Conservation (phyloP, 2,329 filamentous ascomycete genomes). For the Cercospora sp. region DNA sequence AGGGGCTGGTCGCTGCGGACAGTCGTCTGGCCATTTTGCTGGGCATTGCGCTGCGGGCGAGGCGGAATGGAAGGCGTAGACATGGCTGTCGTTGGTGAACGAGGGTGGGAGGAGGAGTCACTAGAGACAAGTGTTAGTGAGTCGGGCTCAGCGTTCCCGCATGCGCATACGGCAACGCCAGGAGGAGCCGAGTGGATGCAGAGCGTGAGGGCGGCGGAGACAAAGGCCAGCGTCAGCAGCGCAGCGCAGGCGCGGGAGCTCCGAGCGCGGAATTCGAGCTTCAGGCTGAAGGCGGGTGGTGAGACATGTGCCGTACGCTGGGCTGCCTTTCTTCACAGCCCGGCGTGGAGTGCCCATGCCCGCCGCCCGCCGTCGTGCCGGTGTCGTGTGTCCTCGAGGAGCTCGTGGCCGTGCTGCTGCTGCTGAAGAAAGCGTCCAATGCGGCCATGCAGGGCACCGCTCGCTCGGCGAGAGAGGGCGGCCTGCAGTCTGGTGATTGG, state of each 20-base stretch:
- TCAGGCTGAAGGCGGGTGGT: background rate
- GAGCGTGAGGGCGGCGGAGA: background rate
- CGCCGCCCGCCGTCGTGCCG: background rate
- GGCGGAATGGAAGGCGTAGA: constrained; percentile 58
- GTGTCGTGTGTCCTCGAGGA: background rate
- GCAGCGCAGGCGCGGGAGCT: background rate
- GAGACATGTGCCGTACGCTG: background rate
- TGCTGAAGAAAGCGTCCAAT: background rate
- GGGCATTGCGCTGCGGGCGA: constrained; percentile 56
- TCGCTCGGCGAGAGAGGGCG: background rate
- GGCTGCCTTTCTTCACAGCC: background rate
- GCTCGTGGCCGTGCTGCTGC: background rate
- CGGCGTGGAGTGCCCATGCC: background rate
- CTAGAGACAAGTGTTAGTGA: constrained; percentile 14
- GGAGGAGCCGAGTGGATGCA: background rate
- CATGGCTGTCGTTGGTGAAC: constrained; percentile 1
- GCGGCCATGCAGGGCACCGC: background rate
- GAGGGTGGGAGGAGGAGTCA: constrained; percentile 2
- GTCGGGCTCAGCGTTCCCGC: constrained; percentile 16
- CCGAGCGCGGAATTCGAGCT: background rate
- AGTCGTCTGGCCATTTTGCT: constrained; percentile 45
- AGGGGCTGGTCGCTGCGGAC: constrained; percentile 61
- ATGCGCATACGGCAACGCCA: background rate
- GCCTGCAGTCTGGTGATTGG: constrained; percentile 1
- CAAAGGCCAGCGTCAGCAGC: background rate